These are phyloP conservation scores for Chlorophyllum brunneum DNA, from an alignment of 768 basidiomycete genomes.

Conservation along the genomic window DNA sequence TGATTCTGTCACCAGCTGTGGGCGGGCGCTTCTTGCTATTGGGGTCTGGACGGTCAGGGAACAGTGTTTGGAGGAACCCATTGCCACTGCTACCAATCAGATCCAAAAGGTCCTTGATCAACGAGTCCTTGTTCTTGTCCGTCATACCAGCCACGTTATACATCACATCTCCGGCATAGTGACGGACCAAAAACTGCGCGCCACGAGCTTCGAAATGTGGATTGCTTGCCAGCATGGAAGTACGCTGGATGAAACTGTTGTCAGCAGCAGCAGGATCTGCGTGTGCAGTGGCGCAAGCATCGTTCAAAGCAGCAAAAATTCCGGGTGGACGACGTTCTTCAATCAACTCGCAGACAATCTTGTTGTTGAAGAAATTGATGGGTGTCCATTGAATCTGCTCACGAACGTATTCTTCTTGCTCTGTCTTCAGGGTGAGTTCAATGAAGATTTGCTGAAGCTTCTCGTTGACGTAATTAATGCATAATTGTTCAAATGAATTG, in stretches of 20 bases:
- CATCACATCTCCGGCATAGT: constrained; percentile 98
- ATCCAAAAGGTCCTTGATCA: constrained; percentile 93
- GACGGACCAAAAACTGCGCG: constrained; percentile 89
- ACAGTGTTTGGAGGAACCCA: constrained; percentile 81
- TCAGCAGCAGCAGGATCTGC: constrained; percentile 96
- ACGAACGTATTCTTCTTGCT: constrained; percentile 98
- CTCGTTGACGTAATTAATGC: constrained; percentile 99
- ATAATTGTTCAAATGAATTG: constrained; percentile 95
- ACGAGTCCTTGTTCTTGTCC: constrained; percentile 98
- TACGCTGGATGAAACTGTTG: constrained; percentile 92
- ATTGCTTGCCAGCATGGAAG: constrained; percentile 75
- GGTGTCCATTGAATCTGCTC: constrained; percentile 99
- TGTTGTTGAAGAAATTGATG: constrained; percentile 99
- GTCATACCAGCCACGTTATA: constrained; percentile 99
- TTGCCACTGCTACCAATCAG: constrained; percentile 79
- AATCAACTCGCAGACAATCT: constrained; percentile 96
- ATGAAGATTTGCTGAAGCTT: constrained; percentile 99
- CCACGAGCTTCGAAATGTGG: constrained; percentile 95
- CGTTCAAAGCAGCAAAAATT: constrained; percentile 96
- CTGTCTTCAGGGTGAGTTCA: constrained; percentile 96
- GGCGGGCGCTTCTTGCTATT: constrained; percentile 98
- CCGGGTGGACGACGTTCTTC: constrained; percentile 96
- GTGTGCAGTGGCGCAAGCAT: constrained; percentile 98
- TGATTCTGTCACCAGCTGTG: constrained; percentile 97
- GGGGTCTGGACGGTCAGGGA: constrained; percentile 93